Base-by-base conservation (phyloP, 257 asterid species). In the Primulina tabacum region DNA sequence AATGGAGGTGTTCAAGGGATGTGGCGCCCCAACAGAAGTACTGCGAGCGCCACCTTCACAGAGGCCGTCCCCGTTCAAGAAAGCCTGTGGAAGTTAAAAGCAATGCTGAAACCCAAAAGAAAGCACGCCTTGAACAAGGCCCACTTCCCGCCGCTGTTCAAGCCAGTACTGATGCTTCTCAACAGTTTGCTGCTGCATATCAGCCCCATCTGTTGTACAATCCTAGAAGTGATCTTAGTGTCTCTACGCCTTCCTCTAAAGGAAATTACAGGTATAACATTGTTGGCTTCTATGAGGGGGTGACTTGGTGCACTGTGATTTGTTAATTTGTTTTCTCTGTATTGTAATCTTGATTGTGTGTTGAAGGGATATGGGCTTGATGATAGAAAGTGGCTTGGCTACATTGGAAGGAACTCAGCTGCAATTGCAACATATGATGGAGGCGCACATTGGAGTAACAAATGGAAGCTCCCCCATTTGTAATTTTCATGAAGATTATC, bases 11-110 rank as follows among this genome's bases (percentile, higher is more conserved):
- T 63, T 81, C 98, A 0, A 87, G 86, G 77, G 89, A 87, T 37
- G 98, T 87, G 69, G 94, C 95, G 20, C 92, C 94, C 9, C 73
- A 80, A 37, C 95, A 88, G 65, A 92, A 89, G 72, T 90, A 90
- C 78, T 92, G 97, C 33, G 98, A 92, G 83, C 96, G 97, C 33
- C 98, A 92, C 77, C 79, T 92, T 76, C 92, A 87, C 56, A 77
- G 94, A 80, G 95, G 92, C 73, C 89, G 96, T 59, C 93, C 95
- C 73, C 96, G 98, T 92, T 92, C 98, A 92, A 92, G 98, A 92
- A 92, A 92, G 98, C 98, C 82, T 81, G 96, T 87, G 97, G 97
- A 90, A 88, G 76, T 69, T 33, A 78, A 80, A 60, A 69, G 38
- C 75, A 74, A 53, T 43, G 69, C 18, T 17, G 79, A 73, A 68